Evolutionary conservation across 495 filamentous ascomycete species (phyloP).

Genomic region (Xylaria curta): DNA sequence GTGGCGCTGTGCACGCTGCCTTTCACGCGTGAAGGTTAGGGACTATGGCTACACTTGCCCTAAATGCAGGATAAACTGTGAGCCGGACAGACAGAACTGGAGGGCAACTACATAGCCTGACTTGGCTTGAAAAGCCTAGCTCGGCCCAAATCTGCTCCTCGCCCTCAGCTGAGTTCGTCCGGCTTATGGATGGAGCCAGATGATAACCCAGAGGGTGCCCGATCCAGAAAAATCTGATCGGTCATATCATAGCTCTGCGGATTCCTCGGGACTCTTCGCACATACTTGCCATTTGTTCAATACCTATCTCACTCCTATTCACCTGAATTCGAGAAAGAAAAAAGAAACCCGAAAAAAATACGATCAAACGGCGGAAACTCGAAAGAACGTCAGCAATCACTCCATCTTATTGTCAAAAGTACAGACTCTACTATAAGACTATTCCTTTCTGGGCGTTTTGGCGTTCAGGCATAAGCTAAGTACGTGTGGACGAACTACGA

Average conservation of each 20-base stretch:
- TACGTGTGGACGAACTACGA: conserved; percentile 17
- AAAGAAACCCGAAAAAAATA: neutral
- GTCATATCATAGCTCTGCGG: neutral
- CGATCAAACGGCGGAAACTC: neutral
- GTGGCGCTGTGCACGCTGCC: conserved; percentile 57
- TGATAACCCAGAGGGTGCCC: neutral
- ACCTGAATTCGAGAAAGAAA: neutral
- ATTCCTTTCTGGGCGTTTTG: conserved; percentile 19
- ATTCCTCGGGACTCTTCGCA: neutral
- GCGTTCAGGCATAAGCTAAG: conserved; percentile 13
- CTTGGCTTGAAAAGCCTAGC: neutral
- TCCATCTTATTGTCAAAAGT: neutral
- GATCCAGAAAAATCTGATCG: neutral
- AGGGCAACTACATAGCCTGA: neutral
- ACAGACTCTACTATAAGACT: neutral
- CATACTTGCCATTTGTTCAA: neutral
- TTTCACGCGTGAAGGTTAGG: conserved; percentile 44
- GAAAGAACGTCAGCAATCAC: neutral
- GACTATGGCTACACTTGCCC: conserved; percentile 48
- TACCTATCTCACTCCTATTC: neutral
- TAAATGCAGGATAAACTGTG: conserved; percentile 49
- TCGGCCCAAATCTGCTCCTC: neutral
- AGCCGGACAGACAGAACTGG: conserved; percentile 33
- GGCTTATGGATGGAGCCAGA: neutral
- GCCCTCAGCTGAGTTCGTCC: neutral